Conservation (phyloP, 1,284 basidiomycete species). For the Stereum hirsutum region DNA sequence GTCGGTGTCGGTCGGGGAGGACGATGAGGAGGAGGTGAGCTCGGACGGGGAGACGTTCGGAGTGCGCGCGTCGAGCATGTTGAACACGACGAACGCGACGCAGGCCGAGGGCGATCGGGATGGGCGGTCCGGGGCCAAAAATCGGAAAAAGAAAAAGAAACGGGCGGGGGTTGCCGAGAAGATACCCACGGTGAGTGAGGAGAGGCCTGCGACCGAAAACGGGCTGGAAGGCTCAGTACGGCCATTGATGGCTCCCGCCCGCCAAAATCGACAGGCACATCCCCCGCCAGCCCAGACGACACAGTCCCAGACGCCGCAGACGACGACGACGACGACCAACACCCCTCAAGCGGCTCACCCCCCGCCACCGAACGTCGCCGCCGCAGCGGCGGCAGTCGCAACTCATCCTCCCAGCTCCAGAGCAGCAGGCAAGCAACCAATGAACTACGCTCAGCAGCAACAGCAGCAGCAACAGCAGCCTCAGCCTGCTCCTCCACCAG, state of each 20-base stretch:
- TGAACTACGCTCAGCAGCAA: slow-evolving; percentile 40
- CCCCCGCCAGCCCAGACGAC: too few relatives aligned
- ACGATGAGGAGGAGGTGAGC: slow-evolving; percentile 36
- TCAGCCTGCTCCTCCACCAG: slow-evolving; percentile 19
- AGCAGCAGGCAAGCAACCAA: slow-evolving; percentile 72
- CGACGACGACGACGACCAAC: background rate
- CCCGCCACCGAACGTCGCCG: slow-evolving; percentile 21
- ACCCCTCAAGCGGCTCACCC: background rate
- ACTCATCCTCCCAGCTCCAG: slow-evolving; percentile 51
- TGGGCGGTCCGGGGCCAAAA: slow-evolving; percentile 17
- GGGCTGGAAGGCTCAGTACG: slow-evolving; percentile 18
- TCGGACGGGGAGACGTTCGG: slow-evolving; percentile 35
- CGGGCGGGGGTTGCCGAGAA: slow-evolving; percentile 17
- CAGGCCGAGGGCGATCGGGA: slow-evolving; percentile 27
- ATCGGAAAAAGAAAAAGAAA: slow-evolving; percentile 28
- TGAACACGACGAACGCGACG: slow-evolving; percentile 16
- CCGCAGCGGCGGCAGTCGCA: slow-evolving; percentile 27
- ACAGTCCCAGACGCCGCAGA: slow-evolving; percentile 3
- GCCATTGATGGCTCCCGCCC: too few relatives aligned
- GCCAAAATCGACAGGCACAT: too few relatives aligned
- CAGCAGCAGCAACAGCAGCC: too few relatives aligned
- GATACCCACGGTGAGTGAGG: slow-evolving; percentile 21
- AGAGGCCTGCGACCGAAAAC: slow-evolving; percentile 19
- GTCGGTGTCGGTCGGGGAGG: slow-evolving; percentile 32
- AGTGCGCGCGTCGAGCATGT: slow-evolving; percentile 22